Evolutionary conservation across 2,329 filamentous ascomycete genomes (phyloP), one percentile per base, ranked within the genome.

Genomic region (Aspergillus puulaauensis): DNA sequence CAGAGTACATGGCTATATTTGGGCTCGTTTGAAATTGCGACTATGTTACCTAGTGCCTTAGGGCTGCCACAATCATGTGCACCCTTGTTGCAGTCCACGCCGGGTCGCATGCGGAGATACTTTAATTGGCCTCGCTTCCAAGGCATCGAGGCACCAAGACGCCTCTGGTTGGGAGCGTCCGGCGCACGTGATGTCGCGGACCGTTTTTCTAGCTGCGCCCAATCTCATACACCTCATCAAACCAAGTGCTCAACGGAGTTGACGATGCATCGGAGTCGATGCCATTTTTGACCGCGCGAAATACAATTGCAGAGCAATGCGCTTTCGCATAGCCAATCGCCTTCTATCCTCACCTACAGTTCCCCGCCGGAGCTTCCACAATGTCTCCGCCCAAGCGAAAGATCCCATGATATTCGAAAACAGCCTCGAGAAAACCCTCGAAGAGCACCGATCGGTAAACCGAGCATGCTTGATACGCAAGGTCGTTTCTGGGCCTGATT

Each of bases 391-490:
- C 3, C 45, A 21, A 14, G 23, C 48, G 21, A 66, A 68, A 27
- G 58, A 66, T 27, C 46, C 61, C 14, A 60, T 67, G 33, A 64
- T 77, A 33, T 64, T 71, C 54, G 62, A 66, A 27, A 66, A 70
- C 49, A 76, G 72, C 52, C 69, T 77, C 21, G 61, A 63, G 31
- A 72, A 70, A 55, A 79, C 77, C 6, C 68, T 79, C 33, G 72
- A 76, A 54, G 75, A 75, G 23, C 77, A 79, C 61, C 74, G 76
- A 41, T 61, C 63, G 12, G 65, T 66, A 11, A 79, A 79, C 61
- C 69, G 71, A 46, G 68, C 68, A 37, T 65, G 67, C 24, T 51
- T 76, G 37, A 65, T 77, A 46, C 73, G 74, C 52, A 73, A 69
- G 59, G 58, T 73, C 21, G 59, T 63, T 24, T 46, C 57, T 24